Evolutionary conservation across 306 rosid genomes (phyloP), one percentile per base, ranked within the genome.

Genomic region (Echinosophora koreensis): DNA sequence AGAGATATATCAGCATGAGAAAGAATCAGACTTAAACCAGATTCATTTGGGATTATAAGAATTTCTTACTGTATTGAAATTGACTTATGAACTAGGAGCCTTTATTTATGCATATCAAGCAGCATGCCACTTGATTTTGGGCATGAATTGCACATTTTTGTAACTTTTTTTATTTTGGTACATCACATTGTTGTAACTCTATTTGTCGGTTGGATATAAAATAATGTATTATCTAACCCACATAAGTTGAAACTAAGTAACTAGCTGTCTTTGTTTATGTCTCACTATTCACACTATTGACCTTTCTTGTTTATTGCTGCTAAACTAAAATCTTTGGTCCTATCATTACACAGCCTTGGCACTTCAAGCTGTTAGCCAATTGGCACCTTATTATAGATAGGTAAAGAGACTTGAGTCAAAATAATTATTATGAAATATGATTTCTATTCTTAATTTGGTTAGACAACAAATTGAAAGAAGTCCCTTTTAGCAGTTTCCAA

Each of bases 251-350:
- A 76, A 46, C 38, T 18, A 63, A 77, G 77, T 38, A 62, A 71
- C 71, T 66, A 82, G 74, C 65, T 66, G 81, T 65, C 73, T 64
- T 78, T 52, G 67, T 80, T 82, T 35, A 71, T 77, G 58, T 47
- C 70, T 82, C 72, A 70, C 42, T 50, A 58, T 49, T 66, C 64
- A 64, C 75, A 30, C 65, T 16, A 64, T 65, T 60, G 54, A 5
- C 5, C 41, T 38, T 18, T 65, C 35, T 49, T 27, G 9, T 28
- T 65, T 52, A 13, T 57, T 66, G 57, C 5, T 80, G 61, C 84
- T 58, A 76, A 59, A 50, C 51, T 34, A 54, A 72, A 69, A 73
- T 77, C 17, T 59, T 77, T 15, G 66, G 77, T 78, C 64, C 69
- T 59, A 52, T 73, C 63, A 60, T 68, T 59, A 35, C 52, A 60